These are phyloP conservation scores for Tephrocybe sp. DNA, from an alignment of 768 basidiomycete genomes.

Conservation along the genomic window DNA sequence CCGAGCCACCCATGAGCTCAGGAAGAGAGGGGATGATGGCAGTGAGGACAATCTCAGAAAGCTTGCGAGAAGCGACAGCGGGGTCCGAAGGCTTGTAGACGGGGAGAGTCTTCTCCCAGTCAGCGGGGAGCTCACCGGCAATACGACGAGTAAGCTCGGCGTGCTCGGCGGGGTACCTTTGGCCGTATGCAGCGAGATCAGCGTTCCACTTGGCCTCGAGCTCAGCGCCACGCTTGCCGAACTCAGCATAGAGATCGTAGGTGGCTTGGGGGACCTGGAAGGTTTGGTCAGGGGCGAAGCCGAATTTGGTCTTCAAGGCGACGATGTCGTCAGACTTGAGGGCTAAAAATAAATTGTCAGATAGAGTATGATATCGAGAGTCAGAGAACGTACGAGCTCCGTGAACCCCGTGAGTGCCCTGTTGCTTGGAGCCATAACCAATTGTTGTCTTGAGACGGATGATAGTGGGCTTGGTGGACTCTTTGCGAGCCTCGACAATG, in stretches of 20 bases:
- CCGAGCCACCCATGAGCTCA: slow-evolving; percentile 86
- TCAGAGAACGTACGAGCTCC: slow-evolving; percentile 70
- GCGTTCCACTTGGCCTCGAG: slow-evolving; percentile 74
- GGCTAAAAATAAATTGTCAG: slow-evolving; percentile 42
- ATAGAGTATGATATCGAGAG: not conserved
- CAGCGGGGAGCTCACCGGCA: slow-evolving; percentile 74
- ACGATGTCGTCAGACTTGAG: slow-evolving; percentile 90
- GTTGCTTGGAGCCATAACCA: slow-evolving; percentile 88
- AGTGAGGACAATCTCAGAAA: slow-evolving; percentile 86
- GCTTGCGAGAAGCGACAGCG: slow-evolving; percentile 88
- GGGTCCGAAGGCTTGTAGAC: slow-evolving; percentile 80
- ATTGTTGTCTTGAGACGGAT: slow-evolving; percentile 88
- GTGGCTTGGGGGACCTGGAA: slow-evolving; percentile 78
- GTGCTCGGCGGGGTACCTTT: slow-evolving; percentile 82
- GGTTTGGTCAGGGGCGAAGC: slow-evolving; percentile 71
- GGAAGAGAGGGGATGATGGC: slow-evolving; percentile 73
- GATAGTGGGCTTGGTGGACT: slow-evolving; percentile 81
- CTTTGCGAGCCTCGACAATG: slow-evolving; percentile 72
- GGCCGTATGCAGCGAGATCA: slow-evolving; percentile 62
- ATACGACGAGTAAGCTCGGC: slow-evolving; percentile 86
- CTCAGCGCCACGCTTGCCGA: slow-evolving; percentile 70
- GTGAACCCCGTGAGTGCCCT: slow-evolving; percentile 94
- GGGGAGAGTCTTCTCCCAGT: slow-evolving; percentile 85
- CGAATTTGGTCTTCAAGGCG: slow-evolving; percentile 79
- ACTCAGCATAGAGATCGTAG: slow-evolving; percentile 62